Conservation (phyloP, 2,329 filamentous ascomycete genomes). For the Penicillium sclerotiorum region DNA sequence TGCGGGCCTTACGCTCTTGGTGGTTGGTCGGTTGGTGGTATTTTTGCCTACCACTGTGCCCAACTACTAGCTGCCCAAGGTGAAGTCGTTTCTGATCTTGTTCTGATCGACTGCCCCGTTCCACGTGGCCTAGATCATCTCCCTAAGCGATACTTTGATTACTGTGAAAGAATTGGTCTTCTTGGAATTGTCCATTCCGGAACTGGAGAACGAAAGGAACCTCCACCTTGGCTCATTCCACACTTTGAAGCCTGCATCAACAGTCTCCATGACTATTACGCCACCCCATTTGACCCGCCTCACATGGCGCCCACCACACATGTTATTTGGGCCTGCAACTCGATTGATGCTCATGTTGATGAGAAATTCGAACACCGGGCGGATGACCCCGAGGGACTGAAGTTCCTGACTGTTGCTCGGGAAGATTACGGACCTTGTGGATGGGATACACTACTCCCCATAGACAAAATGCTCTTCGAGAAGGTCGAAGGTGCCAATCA, state of each 20-base stretch:
- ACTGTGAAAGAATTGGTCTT: background rate
- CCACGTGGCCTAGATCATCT: slow-evolving; percentile 1
- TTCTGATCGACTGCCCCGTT: slow-evolving; percentile 3
- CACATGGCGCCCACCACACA: background rate
- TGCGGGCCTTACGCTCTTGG: slow-evolving; percentile 7
- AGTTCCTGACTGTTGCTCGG: slow-evolving; percentile 58
- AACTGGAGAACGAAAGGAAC: background rate
- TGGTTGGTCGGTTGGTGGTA: slow-evolving; percentile 8
- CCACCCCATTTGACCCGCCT: background rate
- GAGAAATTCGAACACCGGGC: background rate
- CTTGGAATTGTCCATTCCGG: too few species aligned
- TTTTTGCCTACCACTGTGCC: slow-evolving; percentile 1
- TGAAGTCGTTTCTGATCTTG: background rate
- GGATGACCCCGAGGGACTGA: slow-evolving; percentile 52
- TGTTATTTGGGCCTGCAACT: background rate
- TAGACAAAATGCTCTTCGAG: background rate
- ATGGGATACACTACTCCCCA: slow-evolving; percentile 43
- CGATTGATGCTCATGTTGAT: background rate
- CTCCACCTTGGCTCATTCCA: background rate
- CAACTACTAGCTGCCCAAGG: background rate
- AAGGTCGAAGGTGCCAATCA: background rate
- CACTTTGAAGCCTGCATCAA: background rate
- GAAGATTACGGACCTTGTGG: slow-evolving; percentile 42
- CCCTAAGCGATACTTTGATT: background rate
- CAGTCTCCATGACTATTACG: background rate